Evolutionary conservation across 2,329 filamentous ascomycete genomes (phyloP).

Genomic region (Aspergillus glaucus): DNA sequence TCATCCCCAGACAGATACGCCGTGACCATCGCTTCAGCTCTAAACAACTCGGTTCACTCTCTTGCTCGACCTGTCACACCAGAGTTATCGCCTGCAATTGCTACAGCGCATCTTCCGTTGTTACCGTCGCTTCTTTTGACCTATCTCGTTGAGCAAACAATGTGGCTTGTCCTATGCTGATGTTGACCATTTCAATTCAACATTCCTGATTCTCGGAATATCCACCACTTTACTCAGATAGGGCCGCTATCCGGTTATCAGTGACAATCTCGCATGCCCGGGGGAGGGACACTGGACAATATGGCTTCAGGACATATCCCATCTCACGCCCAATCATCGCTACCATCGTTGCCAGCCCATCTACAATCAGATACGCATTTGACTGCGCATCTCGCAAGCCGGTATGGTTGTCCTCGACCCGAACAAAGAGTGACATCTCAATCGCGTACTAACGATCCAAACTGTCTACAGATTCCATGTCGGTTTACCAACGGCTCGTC

Average conservation of each 20-base stretch:
- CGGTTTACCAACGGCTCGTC: constrained; percentile 74
- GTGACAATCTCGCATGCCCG: neutral
- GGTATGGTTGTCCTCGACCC: constrained; percentile 22
- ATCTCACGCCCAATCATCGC: constrained; percentile 71
- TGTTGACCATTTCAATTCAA: neutral
- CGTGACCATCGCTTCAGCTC: too few species aligned
- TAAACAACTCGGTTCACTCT: too few species aligned
- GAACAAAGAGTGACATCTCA: neutral
- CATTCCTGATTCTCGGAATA: neutral
- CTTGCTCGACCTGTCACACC: too few species aligned
- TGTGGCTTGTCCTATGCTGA: neutral
- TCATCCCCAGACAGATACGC: too few species aligned
- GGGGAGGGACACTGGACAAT: constrained; percentile 27
- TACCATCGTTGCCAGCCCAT: constrained; percentile 78
- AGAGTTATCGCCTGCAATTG: too few species aligned
- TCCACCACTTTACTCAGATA: neutral
- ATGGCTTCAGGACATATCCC: constrained; percentile 39
- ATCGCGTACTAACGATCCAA: neutral
- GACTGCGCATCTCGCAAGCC: constrained; percentile 46
- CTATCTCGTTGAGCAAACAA: neutral
- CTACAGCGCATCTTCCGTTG: too few species aligned
- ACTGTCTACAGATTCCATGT: constrained; percentile 83
- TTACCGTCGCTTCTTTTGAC: neutral
- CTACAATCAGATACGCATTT: constrained; percentile 48
- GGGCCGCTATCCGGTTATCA: neutral